Base-by-base conservation (phyloP, 2,329 filamentous ascomycete species). In the Cytospora schulzeri region DNA sequence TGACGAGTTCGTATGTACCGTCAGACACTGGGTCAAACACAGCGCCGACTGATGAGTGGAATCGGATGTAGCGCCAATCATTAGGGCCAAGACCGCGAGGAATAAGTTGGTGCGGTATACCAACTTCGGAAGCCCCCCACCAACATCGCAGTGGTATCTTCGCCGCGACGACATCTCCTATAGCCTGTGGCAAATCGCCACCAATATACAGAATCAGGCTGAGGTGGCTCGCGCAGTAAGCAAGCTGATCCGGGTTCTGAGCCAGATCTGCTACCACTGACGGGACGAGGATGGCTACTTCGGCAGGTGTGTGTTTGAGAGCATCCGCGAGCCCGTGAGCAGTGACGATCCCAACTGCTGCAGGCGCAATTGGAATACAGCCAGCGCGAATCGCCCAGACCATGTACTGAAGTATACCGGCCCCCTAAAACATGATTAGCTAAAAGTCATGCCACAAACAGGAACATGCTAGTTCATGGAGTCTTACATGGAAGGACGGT, bases 401-500 rank as follows among this genome's bases (percentile, higher is more conserved):
- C 0, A 71, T 7, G 41, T 69, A 70, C 52, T 72, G 71, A 1
- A 35, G 22, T 0, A 73, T 41, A 4, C 70, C 70, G 7, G 72
- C 72, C 22, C 71, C 77, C 61, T 63, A 15, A 19, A n/a, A 31
- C 17, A 31, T 53, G 24, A 5, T 28, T 28, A 53, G 26, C 24
- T 29, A 28, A 9, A 6, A 15, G 3, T 9, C 14, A 29, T 5
- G 12, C 51, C 55, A n/a, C 22, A 26, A 14, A 29, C 3, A 12
- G n/a, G 12, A 35, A 15, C 6, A 15, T 15, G 1, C 29, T 38
- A 5, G 19, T 8, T 26, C 3, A 5, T 26, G n/a, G 19, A 24
- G 15, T n/a, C 61, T 63, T 19, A 63, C 61, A 66, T 78, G 77
- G 48, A 79, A 79, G 2, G 74, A 72, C 1, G 78, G 77, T 29